Evolutionary conservation across 495 filamentous ascomycete genomes (phyloP), one percentile per base, ranked within the genome.

Genomic region (Lasiosphaeria hispida): DNA sequence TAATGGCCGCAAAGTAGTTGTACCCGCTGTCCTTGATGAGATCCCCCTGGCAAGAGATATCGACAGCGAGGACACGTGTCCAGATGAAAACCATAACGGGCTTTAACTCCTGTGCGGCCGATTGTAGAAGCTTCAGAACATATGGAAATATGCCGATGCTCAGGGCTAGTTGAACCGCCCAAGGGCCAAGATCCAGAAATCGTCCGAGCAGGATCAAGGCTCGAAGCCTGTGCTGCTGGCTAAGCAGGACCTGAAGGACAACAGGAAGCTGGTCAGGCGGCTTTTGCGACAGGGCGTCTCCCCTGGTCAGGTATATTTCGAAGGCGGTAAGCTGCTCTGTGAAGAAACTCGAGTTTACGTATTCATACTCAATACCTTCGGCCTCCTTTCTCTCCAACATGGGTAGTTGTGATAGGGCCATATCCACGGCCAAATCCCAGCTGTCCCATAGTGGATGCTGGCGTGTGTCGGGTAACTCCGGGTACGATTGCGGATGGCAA

Each of bases 21-120:
- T 96, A 97, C 2, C 94, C 93, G 63, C 90, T 96, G 67, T 99
- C 94, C 71, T 96, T 96, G 55, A 99, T 80, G 3, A 99, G 76
- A 69, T 97, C 94, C 39, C 83, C 82, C 69, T 99, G 94, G 65
- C 94, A 96, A 9, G 88, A 88, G 57, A 92, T 84, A 63, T 97
- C 94, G 15, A 99, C 95, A 39, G 94, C 94, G 61, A 99, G 85
- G 38, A 99, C 92, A 49, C 94, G 83, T 10, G 95, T 91, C 94
- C 94, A 99, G 59, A 99, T 99, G 73, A 97, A 99, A 15, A 99
- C 92, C 93, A 99, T 97, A 23, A 97, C 92, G 0, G 94, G 92
- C 66, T 97, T 97, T 48, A 99, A 75, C 69, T 99, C 94, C 45
- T 90, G 82, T 0, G 94, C 94, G 45, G 93, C 92, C 7, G 95